Base-by-base conservation (phyloP, 1,139 yeast species). In the Saccharomyces hybrid region DNA sequence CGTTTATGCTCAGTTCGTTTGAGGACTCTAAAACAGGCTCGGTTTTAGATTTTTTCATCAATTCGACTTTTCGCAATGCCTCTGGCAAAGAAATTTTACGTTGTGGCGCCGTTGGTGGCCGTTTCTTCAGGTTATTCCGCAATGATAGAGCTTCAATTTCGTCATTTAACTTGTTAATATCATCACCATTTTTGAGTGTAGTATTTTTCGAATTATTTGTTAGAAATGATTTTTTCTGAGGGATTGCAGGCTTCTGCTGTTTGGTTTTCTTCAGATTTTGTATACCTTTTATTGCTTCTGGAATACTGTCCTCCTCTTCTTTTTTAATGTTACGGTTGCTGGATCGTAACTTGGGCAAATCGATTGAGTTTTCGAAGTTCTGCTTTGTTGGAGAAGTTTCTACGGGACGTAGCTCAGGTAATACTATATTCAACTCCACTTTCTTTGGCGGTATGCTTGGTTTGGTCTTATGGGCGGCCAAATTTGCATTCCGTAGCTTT, bases 81-180 rank as follows among this genome's bases (percentile, higher is more conserved):
- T 70, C 73, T 2, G 71, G 71, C 52, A 64, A 53, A 0, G 71
- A 65, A 2, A 62, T 59, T 32, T 66, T 68, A 25, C 70, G 60
- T 29, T 55, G 42, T 2, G 70, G 69, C 2, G 64, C 56, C 1
- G 61, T 59, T 7, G 70, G 66, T 7, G 62, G 59, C 20, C 61
- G 55, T 41, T 56, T 57, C 13, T 53, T 49, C 47, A 64, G 48
- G 9, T 31, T 53, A 16, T 57, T 52, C 26, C 52, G 50, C 28
- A 57, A 54, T 4, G 47, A 28, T 5, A 59, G 34, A 1, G 64
- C 64, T 42, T 63, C 66, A 1, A 60, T 59, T 25, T 56, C 53
- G 8, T 48, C 31, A 14, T 31, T 26, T 44, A 13, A 28, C 47
- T 23, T 49, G 48, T 5, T 32, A 38, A 16, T 34, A 26, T 41